Conservation (phyloP, 345 rosid genomes). For the Salix exigua region DNA sequence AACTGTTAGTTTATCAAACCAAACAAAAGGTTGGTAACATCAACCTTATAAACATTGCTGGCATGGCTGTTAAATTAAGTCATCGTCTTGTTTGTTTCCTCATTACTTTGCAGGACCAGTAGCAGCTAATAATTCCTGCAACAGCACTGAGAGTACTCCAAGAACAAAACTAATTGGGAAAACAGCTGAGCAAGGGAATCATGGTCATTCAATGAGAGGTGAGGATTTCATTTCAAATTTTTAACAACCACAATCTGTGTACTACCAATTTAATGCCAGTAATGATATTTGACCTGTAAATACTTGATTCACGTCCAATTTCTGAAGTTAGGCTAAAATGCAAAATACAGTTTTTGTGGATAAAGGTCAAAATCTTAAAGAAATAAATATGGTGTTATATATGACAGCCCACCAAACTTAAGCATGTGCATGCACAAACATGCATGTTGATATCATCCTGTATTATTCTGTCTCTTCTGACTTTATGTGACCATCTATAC, state of each 20-base stretch:
- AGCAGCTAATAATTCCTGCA: constrained; percentile 29
- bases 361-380: neutral
- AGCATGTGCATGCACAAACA: neutral
- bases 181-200: constrained; percentile 29
- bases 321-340: neutral
- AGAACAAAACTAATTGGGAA: constrained; percentile 31
- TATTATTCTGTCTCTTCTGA: neutral
- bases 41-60: neutral
- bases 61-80: neutral
- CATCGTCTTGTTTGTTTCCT: neutral
- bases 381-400: neutral
- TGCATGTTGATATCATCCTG: neutral
- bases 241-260: neutral
- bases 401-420: neutral
- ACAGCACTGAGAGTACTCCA: constrained; percentile 45
- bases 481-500: neutral
- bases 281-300: neutral
- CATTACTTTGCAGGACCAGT: constrained; percentile 17
- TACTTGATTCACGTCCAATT: neutral
- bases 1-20: constrained; percentile 31
- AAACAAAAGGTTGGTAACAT: constrained; percentile 38
- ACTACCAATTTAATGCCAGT: neutral
- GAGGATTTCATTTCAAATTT: neutral
- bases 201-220: constrained; percentile 42
- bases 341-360: neutral